Evolutionary conservation across 257 asterid species (phyloP), one percentile per base, ranked within the genome.

Genomic region (Nicotiana paniculata): DNA sequence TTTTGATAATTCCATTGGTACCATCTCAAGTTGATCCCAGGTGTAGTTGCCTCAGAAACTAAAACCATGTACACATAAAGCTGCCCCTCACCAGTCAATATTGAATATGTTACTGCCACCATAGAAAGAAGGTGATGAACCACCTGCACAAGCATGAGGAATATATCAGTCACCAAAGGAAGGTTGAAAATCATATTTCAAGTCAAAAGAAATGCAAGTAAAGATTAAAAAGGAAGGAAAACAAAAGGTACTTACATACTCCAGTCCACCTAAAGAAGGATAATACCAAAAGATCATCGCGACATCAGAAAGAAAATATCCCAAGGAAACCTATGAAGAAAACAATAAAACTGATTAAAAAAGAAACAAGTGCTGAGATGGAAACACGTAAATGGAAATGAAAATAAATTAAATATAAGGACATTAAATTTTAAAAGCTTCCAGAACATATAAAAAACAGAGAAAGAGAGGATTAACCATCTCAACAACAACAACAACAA

Each of bases 21-120:
- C 99, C 99, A 95, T 95, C 99, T 92, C 82, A 95, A 83, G 85
- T 95, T 95, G 91, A 95, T 84, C 26, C 85, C 74, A 57, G 97
- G 99, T 37, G 99, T 95, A 3, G 99, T 95, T 81, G 96, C 90
- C 93, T 95, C 99, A 6, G 98, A 95, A 37, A 89, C 76, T 83
- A 93, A 82, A 79, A 95, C 90, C 93, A 89, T 85, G 86, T 69
- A 95, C 9, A 91, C 82, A 82, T 93, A 95, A 67, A 92, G 43
- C 82, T 95, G 99, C n/a, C 90, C 99, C 87, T 93, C 95, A 18
- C 99, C 95, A 6, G 93, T 93, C 82, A 92, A 85, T 92, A 92
- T 86, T 54, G 99, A 84, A 17, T 93, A 93, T 55, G 86, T 62
- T 67, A 85, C 86, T 2, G 92, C 92, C 32, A 82, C 74, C 86